These are phyloP conservation scores for Delitschia confertaspora DNA, from an alignment of 495 filamentous ascomycete genomes.

Conservation along the genomic window DNA sequence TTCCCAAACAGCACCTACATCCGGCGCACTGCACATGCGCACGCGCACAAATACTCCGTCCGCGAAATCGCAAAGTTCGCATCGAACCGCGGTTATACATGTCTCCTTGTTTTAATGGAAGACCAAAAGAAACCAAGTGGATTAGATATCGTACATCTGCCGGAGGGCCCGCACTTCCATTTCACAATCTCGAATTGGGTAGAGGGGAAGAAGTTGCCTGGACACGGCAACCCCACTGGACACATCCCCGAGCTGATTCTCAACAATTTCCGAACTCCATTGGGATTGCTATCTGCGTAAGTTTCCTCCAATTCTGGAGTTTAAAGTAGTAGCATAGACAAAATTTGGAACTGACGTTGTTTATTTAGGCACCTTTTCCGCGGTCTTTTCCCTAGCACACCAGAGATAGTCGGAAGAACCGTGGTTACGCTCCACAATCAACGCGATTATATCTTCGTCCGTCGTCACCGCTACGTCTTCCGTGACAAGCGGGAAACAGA, in stretches of 20 bases:
- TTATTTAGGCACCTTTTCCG: constrained; percentile 80
- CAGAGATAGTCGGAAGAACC: constrained; percentile 74
- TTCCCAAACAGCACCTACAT: constrained; percentile 88
- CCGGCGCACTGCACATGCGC: constrained; percentile 64
- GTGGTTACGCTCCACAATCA: constrained; percentile 92
- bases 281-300: constrained; percentile 84
- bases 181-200: constrained; percentile 80
- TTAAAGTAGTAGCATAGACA: no score
- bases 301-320: no score
- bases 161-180: constrained; percentile 78
- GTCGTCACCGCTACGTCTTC: constrained; percentile 86
- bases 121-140: constrained; percentile 71
- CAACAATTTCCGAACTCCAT: constrained; percentile 89
- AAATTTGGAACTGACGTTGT: no score
- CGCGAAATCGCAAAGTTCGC: constrained; percentile 86
- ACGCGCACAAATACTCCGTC: constrained; percentile 77
- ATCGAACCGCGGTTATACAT: constrained; percentile 65
- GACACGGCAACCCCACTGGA: constrained; percentile 79
- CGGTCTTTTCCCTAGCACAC: constrained; percentile 69
- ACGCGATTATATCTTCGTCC: constrained; percentile 90
- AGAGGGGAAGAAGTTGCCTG: constrained; percentile 71
- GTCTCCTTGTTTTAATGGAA: constrained; percentile 72
- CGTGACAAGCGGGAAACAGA: constrained; percentile 75
- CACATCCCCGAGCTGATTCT: constrained; percentile 90
- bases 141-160: constrained; percentile 73